Evolutionary conservation across 75 land plant species (phyloP), one percentile per base, ranked within the genome.

Genomic region (Adiantum capillusveneris): DNA sequence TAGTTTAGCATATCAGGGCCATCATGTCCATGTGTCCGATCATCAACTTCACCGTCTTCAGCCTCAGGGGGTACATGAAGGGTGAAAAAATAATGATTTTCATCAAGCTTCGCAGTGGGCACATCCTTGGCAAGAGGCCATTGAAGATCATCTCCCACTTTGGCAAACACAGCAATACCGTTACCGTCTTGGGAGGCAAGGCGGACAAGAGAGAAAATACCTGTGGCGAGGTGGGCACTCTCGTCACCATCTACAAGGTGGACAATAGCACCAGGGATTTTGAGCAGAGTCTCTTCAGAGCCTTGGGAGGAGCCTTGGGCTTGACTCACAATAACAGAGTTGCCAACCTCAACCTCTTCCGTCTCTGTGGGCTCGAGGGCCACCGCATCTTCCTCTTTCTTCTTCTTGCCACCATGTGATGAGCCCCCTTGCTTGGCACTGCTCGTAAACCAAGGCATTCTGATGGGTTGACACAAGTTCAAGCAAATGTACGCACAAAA

Each of bases 61-160:
- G 75, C 52, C 0, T 74, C 64, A 48, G 60, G 44, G 20, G 63
- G 68, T 17, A 66, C 34, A 0, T 50, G 60, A 30, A 77, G 22
- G 2, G 79, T 46, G 72, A 90, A 90, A 44, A 84, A 75, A 57
- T 90, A 90, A 51, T 87, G 86, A 12, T 56, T 46, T 1, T 60
- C 16, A 52, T 83, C 84, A 16, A 90, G 57, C 74, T 87, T 87
- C 22, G 81, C 79, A 6, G 83, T 81, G 0, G 85, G 79, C 68
- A 70, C 78, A 25, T 87, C 88, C 49, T 87, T 81, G 21, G 84
- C 67, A 45, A 85, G 53, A 7, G 89, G 89, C 86, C 86, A 85
- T 31, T 64, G 69, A 14, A 79, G 59, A 24, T 70, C 65, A 1
- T 66, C 65, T 11, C 89, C 83, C n/a, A 90, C 85, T 48, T 66